Percentiles rank a stretch among this genome's conserved stretches.
These are phyloP conservation scores for Pseudonitzschia delicatissima DNA, from an alignment of 108 stramenopile genomes.

Conservation along the genomic window DNA sequence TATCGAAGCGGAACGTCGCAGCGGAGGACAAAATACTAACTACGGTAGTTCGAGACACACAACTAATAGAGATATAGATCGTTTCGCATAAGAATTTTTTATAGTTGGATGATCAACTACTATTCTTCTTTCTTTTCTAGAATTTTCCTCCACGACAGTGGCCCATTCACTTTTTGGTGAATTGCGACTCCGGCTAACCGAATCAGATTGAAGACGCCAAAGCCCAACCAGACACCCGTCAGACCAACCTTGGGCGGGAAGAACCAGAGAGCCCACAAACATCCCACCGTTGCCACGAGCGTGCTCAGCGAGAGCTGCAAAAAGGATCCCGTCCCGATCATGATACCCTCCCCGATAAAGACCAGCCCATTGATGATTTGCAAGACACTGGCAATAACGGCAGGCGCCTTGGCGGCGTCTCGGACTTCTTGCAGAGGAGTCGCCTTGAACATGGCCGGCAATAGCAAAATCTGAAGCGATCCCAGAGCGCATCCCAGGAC, in stretches of 20 bases:
- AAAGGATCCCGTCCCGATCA: conserved; percentile 66
- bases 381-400: conserved; percentile 73
- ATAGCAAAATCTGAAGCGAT: conserved; percentile 55
- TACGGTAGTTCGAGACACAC: no score
- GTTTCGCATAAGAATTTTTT: no score
- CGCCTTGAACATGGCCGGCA: conserved; percentile 73
- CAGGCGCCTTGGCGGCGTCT: conserved; percentile 76
- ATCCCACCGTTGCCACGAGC: conserved; percentile 65
- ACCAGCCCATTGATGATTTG: conserved; percentile 85
- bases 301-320: conserved; percentile 72
- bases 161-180: conserved; percentile 71
- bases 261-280: conserved; percentile 59
- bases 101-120: no score
- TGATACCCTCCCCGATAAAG: conserved; percentile 82
- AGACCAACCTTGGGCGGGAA: conserved; percentile 67
- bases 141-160: conserved; percentile 50
- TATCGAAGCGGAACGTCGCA: no score
- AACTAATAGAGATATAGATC: no score
- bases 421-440: conserved; percentile 82
- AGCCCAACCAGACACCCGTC: conserved; percentile 84
- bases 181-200: conserved; percentile 72
- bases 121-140: neutral
- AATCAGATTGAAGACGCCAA: conserved; percentile 78
- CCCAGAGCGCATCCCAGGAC: conserved; percentile 68
- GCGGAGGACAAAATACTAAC: no score